Percentiles rank a stretch among this genome's conserved stretches.
Conservation (phyloP, 2,329 filamentous ascomycete species). For the Curvularia verruculosa region DNA sequence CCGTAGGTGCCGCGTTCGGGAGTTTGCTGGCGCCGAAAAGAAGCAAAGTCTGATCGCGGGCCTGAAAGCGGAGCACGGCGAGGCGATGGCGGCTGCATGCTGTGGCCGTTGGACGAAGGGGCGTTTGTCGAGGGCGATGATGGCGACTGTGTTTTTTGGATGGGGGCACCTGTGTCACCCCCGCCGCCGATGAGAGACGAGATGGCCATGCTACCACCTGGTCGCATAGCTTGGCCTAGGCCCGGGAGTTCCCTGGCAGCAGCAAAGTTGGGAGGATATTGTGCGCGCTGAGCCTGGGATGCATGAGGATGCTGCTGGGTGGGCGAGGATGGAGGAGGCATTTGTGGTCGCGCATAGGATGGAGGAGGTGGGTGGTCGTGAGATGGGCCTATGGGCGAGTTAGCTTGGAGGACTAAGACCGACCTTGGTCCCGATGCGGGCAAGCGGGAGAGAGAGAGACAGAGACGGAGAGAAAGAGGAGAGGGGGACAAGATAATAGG, state of each 20-base stretch:
- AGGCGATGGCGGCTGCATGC: slow-evolving; percentile 57
- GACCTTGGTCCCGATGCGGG: background rate
- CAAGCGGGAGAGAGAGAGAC: slow-evolving; percentile 19
- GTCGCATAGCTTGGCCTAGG: slow-evolving; percentile 59
- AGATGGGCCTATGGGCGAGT: slow-evolving; percentile 40
- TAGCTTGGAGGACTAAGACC: slow-evolving; percentile 19
- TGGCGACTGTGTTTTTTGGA: slow-evolving; percentile 52
- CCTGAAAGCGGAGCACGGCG: slow-evolving; percentile 42
- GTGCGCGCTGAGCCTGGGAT: slow-evolving; percentile 52
- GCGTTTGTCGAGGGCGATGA: slow-evolving; percentile 53
- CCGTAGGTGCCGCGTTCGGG: slow-evolving; percentile 46
- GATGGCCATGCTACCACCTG: slow-evolving; percentile 73
- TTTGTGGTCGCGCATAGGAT: slow-evolving; percentile 53
- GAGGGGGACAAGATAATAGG: too few relatives aligned
- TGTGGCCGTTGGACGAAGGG: slow-evolving; percentile 47
- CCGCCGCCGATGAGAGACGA: slow-evolving; percentile 70
- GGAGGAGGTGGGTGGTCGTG: slow-evolving; percentile 51
- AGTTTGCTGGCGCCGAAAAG: slow-evolving; percentile 47
- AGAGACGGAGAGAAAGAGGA: too few relatives aligned
- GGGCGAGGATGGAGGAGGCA: slow-evolving; percentile 58
- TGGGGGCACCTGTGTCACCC: slow-evolving; percentile 55
- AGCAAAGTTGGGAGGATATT: slow-evolving; percentile 51
- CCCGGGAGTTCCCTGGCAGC: slow-evolving; percentile 62
- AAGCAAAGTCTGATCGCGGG: slow-evolving; percentile 43
- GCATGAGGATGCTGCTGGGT: slow-evolving; percentile 50